Percentiles rank a stretch among this genome's conserved stretches.
Conservation (phyloP, 2,329 filamentous ascomycete genomes). For the Ophiocordyceps australis region DNA sequence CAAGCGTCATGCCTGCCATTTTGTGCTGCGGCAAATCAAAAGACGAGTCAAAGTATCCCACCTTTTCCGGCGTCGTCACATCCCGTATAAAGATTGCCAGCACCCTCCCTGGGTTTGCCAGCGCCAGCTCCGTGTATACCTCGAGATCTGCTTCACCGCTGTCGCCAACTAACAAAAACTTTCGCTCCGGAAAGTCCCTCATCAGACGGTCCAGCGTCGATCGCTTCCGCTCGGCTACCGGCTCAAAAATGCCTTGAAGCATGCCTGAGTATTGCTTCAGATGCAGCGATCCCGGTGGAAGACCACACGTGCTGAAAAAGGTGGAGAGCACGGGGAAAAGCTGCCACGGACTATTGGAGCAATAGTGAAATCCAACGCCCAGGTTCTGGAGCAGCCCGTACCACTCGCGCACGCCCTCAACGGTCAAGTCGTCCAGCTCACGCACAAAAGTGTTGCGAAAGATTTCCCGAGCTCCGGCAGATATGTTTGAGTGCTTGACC, state of each 20-base stretch:
- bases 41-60: conserved; percentile 60
- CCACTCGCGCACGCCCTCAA: conserved; percentile 83
- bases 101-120: conserved; percentile 68
- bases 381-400: conserved; percentile 60
- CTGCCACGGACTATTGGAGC: conserved; percentile 99
- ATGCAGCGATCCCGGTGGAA: conserved; percentile 82
- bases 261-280: conserved; percentile 93
- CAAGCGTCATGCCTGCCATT: conserved; percentile 8
- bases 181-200: conserved; percentile 73
- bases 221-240: conserved; percentile 87
- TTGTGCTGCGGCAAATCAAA: conserved; percentile 13
- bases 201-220: conserved; percentile 72
- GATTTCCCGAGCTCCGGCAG: conserved; percentile 74
- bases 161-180: conserved; percentile 84
- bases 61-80: conserved; percentile 59
- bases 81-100: conserved; percentile 87
- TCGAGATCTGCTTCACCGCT: conserved; percentile 94
- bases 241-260: conserved; percentile 95
- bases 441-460: conserved; percentile 92
- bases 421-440: conserved; percentile 61
- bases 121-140: conserved; percentile 85
- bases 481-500: conserved; percentile 87
- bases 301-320: conserved; percentile 63
- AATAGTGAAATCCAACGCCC: conserved; percentile 85
- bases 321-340: conserved; percentile 76